Conservation (phyloP, 208 protist species). For the Acanthamoeba sp. region DNA sequence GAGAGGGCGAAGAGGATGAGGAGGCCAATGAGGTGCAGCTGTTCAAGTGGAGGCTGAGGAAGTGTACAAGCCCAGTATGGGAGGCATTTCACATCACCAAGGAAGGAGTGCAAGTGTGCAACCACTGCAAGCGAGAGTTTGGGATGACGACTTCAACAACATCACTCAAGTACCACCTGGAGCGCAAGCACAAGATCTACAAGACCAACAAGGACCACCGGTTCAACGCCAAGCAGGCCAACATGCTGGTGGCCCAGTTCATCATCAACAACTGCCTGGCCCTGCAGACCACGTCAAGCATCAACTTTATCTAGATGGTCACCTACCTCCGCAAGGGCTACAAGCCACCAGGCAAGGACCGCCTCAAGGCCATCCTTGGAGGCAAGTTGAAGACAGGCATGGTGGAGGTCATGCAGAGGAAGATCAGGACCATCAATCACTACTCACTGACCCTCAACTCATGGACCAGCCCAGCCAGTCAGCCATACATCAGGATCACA, state of each 20-base stretch:
- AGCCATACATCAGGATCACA: background rate
- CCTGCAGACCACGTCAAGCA: background rate
- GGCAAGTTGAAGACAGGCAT: slow-evolving; percentile 37
- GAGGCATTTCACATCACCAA: slow-evolving; percentile 1
- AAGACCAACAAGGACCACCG: slow-evolving; percentile 1
- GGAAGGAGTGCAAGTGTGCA: slow-evolving; percentile 28
- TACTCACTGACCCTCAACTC: slow-evolving; percentile 29
- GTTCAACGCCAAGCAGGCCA: slow-evolving; percentile 2
- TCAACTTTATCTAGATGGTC: slow-evolving; percentile 40
- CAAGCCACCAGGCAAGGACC: background rate
- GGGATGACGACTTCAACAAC: slow-evolving; percentile 27
- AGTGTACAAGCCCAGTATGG: background rate
- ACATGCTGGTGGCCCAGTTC: slow-evolving; percentile 13
- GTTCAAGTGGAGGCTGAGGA: background rate
- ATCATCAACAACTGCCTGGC: slow-evolving; percentile 7
- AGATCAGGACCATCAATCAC: slow-evolving; percentile 42
- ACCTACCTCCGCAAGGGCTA: slow-evolving; percentile 27
- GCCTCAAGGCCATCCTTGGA: slow-evolving; percentile 20
- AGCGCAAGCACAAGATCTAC: slow-evolving; percentile 38
- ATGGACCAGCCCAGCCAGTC: slow-evolving; percentile 14
- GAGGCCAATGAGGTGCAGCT: slow-evolving; percentile 34
- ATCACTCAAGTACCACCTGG: slow-evolving; percentile 31
- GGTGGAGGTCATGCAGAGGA: slow-evolving; percentile 21
- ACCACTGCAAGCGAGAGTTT: slow-evolving; percentile 29
- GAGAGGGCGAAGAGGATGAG: slow-evolving; percentile 50